Evolutionary conservation across 306 rosid genomes (phyloP), one percentile per base, ranked within the genome.

Genomic region (Canavalia ensiformis): DNA sequence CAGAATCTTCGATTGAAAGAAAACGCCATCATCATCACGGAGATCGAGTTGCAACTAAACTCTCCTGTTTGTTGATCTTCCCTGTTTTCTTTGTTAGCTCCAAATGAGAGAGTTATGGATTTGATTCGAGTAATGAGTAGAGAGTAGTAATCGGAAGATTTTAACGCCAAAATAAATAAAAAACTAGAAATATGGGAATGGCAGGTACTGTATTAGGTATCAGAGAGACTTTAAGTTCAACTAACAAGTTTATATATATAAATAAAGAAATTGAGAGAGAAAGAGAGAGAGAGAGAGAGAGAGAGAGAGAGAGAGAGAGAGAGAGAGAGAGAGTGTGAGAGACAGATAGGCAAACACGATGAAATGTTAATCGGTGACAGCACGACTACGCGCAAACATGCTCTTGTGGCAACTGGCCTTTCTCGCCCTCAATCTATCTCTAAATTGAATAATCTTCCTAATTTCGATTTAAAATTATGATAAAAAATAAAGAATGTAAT

Each of bases 1-100:
- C 71, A 78, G 72, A 86, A 79, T 42, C 83, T 81, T 41, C 78
- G 91, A 87, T 85, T 78, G 33, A 82, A 42, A 72, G 67, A 82
- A 92, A 87, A 62, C 49, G 44, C 86, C 98, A 90, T 47, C 4
- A 44, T 18, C 25, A 18, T 18, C 25, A 18, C 29, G 41, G 63
- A 76, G 85, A 81, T 85, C 88, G 65, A 80, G 28, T 52, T 64
- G 12, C 54, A n/a, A 18, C 25, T 18, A 18, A 18, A 18, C 25
- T 18, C 25, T 18, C 25, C 25, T 18, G 25, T 25, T 12, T 55
- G 13, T 28, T 79, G 41, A 37, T 37, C 3, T 37, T 37, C 25
- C 25, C 25, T 37, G 41, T 1, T 67, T 65, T 62, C 10, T 64
- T 25, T 13, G 9, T 54, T 31, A 10, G 47, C 58, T 44, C 54